These are phyloP conservation scores for Lachnellula suecica DNA, from an alignment of 2,329 filamentous ascomycete genomes.

Conservation along the genomic window DNA sequence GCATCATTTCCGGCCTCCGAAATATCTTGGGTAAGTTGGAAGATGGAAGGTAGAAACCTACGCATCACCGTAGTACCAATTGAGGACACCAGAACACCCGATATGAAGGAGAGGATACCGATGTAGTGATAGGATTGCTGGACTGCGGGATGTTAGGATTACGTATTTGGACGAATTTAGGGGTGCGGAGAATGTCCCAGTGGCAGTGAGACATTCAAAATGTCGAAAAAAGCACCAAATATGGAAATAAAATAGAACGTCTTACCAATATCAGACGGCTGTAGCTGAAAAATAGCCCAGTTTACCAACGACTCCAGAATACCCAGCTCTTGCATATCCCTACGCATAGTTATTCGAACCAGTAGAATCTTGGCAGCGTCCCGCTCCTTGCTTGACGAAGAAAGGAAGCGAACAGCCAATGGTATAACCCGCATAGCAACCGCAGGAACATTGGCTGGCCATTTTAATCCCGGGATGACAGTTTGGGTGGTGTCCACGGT, in stretches of 20 bases:
- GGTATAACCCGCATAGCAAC: conserved; percentile 70
- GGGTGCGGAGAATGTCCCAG: too few species aligned
- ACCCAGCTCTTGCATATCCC: conserved; percentile 81
- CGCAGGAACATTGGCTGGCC: conserved; percentile 63
- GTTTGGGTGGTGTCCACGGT: conserved; percentile 46
- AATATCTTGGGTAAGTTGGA: conserved; percentile 61
- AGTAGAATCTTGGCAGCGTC: conserved; percentile 84
- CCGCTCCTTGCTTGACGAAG: conserved; percentile 79
- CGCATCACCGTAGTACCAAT: conserved; percentile 75
- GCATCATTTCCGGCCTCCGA: conserved; percentile 49
- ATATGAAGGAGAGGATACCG: conserved; percentile 76
- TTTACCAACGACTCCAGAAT: conserved; percentile 66
- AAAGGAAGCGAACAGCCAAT: conserved; percentile 69
- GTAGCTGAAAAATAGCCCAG: conserved; percentile 68
- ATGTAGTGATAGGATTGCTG: conserved; percentile 72
- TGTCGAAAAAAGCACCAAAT: too few species aligned
- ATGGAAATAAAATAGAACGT: too few species aligned
- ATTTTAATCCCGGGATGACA: conserved; percentile 47
- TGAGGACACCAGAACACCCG: conserved; percentile 68
- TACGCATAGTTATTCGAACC: conserved; percentile 76
- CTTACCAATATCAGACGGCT: conserved; percentile 38
- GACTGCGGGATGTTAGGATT: too few species aligned
- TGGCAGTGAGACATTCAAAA: too few species aligned
- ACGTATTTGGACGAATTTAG: too few species aligned
- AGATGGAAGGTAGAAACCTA: conserved; percentile 63